phyloP scores from a whole-genome alignment of 2,329 filamentous ascomycete genomes.

The Penicillium aurantiogriseum region DNA sequence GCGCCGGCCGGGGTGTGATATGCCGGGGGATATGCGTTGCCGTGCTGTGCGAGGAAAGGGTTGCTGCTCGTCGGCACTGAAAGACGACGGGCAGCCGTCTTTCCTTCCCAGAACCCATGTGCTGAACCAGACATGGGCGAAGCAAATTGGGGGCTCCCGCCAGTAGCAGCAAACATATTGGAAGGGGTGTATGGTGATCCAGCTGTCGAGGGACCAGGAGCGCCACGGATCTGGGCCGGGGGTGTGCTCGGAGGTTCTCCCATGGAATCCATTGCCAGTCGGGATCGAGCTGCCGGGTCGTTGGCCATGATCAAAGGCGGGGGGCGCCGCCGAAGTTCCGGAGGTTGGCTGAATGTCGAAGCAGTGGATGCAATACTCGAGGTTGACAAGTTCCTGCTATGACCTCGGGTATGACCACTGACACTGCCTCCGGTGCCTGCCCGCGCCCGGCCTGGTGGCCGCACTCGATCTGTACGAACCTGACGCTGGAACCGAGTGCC shows the following conservation, averaged over 20 bases:
- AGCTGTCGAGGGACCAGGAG: conserved; percentile 66
- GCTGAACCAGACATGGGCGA: conserved; percentile 72
- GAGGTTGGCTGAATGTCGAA: conserved; percentile 63
- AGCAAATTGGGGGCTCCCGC: conserved; percentile 73
- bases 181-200: conserved; percentile 82
- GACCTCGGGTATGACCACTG: conserved; percentile 69
- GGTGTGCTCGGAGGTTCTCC: conserved; percentile 63
- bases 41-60: conserved; percentile 68
- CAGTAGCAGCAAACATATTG: conserved; percentile 71
- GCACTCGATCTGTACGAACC: conserved; percentile 80
- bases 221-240: conserved; percentile 63
- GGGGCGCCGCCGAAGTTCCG: conserved; percentile 69
- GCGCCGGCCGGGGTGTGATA: conserved; percentile 56
- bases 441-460: conserved; percentile 70
- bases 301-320: conserved; percentile 79
- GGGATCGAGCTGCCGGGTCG: conserved; percentile 60
- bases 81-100: conserved; percentile 69
- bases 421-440: conserved; percentile 75
- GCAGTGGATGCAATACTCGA: conserved; percentile 79
- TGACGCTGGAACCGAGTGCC: conserved; percentile 90
- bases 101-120: conserved; percentile 70
- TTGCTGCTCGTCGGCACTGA: conserved; percentile 77
- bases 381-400: conserved; percentile 79
- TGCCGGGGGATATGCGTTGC: conserved; percentile 55
- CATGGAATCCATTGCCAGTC: conserved; percentile 64